Evolutionary conservation across 2,329 filamentous ascomycete species (phyloP).

Genomic region (Seiridium unicorne): DNA sequence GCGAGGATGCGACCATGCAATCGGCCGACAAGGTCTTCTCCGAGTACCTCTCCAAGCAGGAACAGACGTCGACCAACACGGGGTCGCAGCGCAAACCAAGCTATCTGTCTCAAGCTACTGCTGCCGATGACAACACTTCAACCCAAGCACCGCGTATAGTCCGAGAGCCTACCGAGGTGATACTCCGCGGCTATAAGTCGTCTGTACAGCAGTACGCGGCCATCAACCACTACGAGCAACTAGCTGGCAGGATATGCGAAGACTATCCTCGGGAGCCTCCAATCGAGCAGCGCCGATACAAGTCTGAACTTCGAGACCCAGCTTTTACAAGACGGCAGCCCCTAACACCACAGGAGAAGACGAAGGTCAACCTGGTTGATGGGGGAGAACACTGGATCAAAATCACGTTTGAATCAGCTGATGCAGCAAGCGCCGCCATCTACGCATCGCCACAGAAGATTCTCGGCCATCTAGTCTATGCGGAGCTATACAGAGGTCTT

Average conservation of each 20-base stretch:
- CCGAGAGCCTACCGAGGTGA: conserved; percentile 65
- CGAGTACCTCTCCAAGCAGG: conserved; percentile 52
- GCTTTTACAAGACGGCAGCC: conserved; percentile 64
- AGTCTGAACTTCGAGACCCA: conserved; percentile 71
- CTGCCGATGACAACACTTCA: conserved; percentile 32
- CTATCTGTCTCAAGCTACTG: conserved; percentile 16
- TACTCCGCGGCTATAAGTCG: conserved; percentile 77
- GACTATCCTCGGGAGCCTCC: conserved; percentile 89
- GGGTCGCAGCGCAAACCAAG: conserved; percentile 27
- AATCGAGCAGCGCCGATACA: conserved; percentile 66
- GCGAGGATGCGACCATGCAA: conserved; percentile 61
- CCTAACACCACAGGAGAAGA: conserved; percentile 70
- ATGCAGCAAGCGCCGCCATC: conserved; percentile 68
- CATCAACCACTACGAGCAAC: conserved; percentile 82
- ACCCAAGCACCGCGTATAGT: conserved; percentile 25
- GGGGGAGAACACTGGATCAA: conserved; percentile 93
- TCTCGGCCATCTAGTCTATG: conserved; percentile 68
- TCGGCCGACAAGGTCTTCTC: conserved; percentile 62
- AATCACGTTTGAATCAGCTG: conserved; percentile 73
- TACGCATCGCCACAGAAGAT: conserved; percentile 71
- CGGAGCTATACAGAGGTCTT: conserved; percentile 66
- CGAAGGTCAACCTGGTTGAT: conserved; percentile 76
- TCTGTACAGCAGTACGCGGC: conserved; percentile 76
- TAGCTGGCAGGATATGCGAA: conserved; percentile 85
- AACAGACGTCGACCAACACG: conserved; percentile 28